Percentiles rank a stretch among this genome's conserved stretches.
These are phyloP conservation scores for Alternaria rosae DNA, from an alignment of 2,329 filamentous ascomycete genomes.

Conservation along the genomic window DNA sequence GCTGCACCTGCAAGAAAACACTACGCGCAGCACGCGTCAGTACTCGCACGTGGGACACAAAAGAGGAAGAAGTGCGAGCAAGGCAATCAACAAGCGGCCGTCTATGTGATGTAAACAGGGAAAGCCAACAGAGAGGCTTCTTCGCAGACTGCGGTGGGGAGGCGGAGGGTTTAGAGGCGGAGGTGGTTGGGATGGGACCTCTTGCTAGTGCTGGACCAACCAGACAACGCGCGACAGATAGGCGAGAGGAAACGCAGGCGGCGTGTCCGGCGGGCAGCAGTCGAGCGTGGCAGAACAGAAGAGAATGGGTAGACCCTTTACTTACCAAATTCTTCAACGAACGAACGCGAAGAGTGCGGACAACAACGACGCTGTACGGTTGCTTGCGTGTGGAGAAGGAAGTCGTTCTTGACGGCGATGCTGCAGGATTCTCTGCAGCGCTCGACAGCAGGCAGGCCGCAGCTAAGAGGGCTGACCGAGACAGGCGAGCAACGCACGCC, in stretches of 20 bases:
- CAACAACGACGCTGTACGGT: slow-evolving; percentile 18
- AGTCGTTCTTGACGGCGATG: slow-evolving; percentile 46
- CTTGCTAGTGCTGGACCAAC: slow-evolving; percentile 49
- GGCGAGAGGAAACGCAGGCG: slow-evolving; percentile 46
- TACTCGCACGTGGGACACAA: slow-evolving; percentile 15
- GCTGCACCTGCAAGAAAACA: slow-evolving; percentile 34
- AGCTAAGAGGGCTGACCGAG: slow-evolving; percentile 52
- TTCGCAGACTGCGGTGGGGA: slow-evolving; percentile 42
- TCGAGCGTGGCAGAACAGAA: slow-evolving; percentile 7
- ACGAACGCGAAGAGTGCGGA: slow-evolving; percentile 23
- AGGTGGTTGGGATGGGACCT: slow-evolving; percentile 53
- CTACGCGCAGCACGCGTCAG: slow-evolving; percentile 39
- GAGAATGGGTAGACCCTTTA: slow-evolving; percentile 2
- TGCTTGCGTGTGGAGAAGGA: slow-evolving; percentile 34
- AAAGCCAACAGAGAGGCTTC: slow-evolving; percentile 33
- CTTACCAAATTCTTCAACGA: slow-evolving; percentile 39
- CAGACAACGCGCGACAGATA: slow-evolving; percentile 43
- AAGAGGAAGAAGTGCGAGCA: slow-evolving; percentile 12
- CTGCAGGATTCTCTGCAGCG: slow-evolving; percentile 49
- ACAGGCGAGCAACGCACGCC: slow-evolving; percentile 48
- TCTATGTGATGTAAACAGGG: slow-evolving; percentile 31
- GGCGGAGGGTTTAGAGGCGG: slow-evolving; percentile 49
- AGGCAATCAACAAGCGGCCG: slow-evolving; percentile 23
- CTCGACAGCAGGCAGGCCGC: slow-evolving; percentile 49
- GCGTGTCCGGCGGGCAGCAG: slow-evolving; percentile 14